Evolutionary conservation across 306 rosid species (phyloP).

Genomic region (Cicer judaicum): DNA sequence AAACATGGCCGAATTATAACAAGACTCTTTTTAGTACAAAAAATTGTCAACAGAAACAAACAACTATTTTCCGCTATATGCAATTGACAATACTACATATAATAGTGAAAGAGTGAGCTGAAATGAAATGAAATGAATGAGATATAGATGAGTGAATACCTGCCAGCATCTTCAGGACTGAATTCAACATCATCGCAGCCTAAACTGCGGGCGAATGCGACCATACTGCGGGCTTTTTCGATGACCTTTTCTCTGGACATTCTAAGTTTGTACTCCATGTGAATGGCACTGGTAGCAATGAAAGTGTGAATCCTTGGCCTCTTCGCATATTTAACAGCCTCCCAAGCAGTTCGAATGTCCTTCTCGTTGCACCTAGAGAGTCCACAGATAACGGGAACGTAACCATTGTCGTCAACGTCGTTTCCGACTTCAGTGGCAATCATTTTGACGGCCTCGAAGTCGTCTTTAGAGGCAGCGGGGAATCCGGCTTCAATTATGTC

Average conservation of each 20-base stretch:
- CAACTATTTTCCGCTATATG: too few relatives aligned
- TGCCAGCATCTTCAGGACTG: conserved; percentile 98
- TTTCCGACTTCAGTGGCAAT: conserved; percentile 84
- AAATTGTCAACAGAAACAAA: too few relatives aligned
- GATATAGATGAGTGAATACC: conserved; percentile 42
- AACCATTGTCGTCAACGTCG: conserved; percentile 66
- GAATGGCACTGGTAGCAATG: conserved; percentile 91
- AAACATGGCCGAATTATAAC: too few relatives aligned
- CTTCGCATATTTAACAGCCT: conserved; percentile 83
- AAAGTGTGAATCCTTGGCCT: conserved; percentile 86
- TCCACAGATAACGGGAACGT: conserved; percentile 91
- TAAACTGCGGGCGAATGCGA: conserved; percentile 77
- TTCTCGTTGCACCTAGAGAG: conserved; percentile 82
- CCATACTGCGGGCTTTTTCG: conserved; percentile 78
- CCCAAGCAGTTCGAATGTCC: conserved; percentile 88
- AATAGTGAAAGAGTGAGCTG: background rate
- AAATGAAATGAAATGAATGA: background rate
- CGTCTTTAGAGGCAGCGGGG: conserved; percentile 85
- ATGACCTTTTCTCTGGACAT: conserved; percentile 74
- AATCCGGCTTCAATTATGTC: conserved; percentile 95
- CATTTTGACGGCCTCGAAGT: conserved; percentile 76
- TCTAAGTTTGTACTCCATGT: conserved; percentile 79
- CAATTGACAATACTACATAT: too few relatives aligned
- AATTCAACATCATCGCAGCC: conserved; percentile 91
- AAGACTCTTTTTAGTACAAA: too few relatives aligned